Evolutionary conservation across 129 eudicot genomes (phyloP).

Genomic region (Centaurea solstitialis): DNA sequence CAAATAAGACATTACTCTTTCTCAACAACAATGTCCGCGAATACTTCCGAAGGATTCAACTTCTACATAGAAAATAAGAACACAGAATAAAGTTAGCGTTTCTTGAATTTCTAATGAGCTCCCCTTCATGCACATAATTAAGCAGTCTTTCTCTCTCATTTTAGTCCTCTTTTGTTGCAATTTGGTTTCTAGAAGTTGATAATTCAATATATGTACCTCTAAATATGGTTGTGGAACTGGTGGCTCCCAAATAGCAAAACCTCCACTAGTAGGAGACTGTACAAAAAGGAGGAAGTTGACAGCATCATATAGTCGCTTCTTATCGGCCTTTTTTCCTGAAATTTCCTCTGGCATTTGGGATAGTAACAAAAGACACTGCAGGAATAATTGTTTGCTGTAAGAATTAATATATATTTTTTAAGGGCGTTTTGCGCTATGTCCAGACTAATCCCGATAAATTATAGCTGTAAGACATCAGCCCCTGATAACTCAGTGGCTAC

Average conservation of each 20-base stretch:
- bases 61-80: no score
- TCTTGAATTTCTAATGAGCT: no score
- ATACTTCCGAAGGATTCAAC: conserved; percentile 10
- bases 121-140: no score
- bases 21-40: conserved; percentile 22
- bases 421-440: no score
- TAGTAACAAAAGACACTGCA: background rate
- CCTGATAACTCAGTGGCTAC: no score
- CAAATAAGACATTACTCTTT: background rate
- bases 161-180: background rate
- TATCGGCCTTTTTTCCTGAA: background rate
- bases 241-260: conserved; percentile 27
- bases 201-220: background rate
- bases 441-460: no score
- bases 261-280: conserved; percentile 17
- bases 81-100: no score
- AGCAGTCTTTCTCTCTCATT: background rate
- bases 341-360: background rate
- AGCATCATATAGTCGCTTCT: background rate
- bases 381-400: background rate
- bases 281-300: background rate
- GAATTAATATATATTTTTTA: background rate
- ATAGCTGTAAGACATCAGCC: no score
- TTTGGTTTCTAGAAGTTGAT: background rate
- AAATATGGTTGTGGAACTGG: background rate